These are phyloP conservation scores for Candida mattraensis DNA, from an alignment of 805 yeast species.

Conservation along the genomic window DNA sequence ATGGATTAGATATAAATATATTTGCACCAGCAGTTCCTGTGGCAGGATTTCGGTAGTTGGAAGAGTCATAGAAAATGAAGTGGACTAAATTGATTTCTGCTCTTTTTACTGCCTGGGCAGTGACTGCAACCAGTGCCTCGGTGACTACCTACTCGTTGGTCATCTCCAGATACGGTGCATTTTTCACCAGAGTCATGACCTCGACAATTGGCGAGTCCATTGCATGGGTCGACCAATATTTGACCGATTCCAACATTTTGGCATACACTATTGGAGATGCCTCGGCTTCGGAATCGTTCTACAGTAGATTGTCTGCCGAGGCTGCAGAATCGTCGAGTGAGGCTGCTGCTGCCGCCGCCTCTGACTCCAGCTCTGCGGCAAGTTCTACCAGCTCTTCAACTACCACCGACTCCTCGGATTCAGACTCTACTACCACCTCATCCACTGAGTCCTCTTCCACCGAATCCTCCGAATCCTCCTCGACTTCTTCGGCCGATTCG, in stretches of 20 bases:
- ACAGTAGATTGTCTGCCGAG: not conserved
- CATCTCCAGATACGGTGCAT: conserved; percentile 3
- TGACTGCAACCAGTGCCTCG: conserved; percentile 1
- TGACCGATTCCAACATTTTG: conserved; percentile 1
- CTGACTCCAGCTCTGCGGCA: conserved; percentile 1
- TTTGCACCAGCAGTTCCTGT: too few relatives aligned
- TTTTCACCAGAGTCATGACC: conserved; percentile 2
- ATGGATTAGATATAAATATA: too few relatives aligned
- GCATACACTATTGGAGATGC: conserved; percentile 2
- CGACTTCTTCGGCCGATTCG: too few relatives aligned
- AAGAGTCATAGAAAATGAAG: too few relatives aligned
- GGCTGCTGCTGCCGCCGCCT: not conserved
- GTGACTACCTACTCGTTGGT: conserved; percentile 4
- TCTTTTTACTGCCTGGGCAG: not conserved
- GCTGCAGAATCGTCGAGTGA: not conserved
- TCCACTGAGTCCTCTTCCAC: too few relatives aligned
- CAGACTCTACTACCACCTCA: too few relatives aligned
- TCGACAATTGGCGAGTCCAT: not conserved
- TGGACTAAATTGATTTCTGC: too few relatives aligned
- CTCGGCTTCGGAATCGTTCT: conserved; percentile 1
- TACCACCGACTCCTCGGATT: not conserved
- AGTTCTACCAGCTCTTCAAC: not conserved
- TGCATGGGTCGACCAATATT: conserved; percentile 1
- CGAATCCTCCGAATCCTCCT: too few relatives aligned
- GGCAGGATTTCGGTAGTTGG: too few relatives aligned